phyloP scores from a whole-genome alignment of 768 basidiomycete species.

The Rhizopogon salebrosus region DNA sequence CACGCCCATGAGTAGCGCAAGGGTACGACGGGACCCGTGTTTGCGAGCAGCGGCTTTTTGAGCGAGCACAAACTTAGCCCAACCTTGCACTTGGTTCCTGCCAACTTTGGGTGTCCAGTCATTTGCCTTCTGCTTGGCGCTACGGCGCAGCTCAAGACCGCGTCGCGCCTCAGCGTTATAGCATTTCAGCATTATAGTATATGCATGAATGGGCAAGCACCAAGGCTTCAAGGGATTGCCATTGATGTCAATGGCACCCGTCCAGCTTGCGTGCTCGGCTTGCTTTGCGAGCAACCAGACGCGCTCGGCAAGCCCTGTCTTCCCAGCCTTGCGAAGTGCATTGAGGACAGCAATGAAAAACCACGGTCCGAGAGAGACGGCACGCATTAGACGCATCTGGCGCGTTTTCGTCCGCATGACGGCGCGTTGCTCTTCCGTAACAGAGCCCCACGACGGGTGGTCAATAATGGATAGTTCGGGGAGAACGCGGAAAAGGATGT shows the following conservation, averaged over 20 bases:
- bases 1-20: slow-evolving; percentile 25
- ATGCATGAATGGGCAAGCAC: slow-evolving; percentile 61
- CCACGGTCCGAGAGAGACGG: slow-evolving; percentile 50
- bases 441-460: slow-evolving; percentile 33
- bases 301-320: slow-evolving; percentile 50
- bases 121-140: slow-evolving; percentile 7
- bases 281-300: slow-evolving; percentile 59
- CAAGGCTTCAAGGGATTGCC: slow-evolving; percentile 40
- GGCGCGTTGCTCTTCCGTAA: slow-evolving; percentile 19
- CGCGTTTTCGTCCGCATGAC: slow-evolving; percentile 19
- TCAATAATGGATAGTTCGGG: slow-evolving; percentile 43
- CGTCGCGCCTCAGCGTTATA: slow-evolving; percentile 45
- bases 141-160: slow-evolving; percentile 11
- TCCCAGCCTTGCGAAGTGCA: slow-evolving; percentile 52
- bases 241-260: slow-evolving; percentile 11
- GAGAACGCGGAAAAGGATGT: slow-evolving; percentile 48
- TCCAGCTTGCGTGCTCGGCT: slow-evolving; percentile 48
- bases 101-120: slow-evolving; percentile 15
- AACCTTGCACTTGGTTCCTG: slow-evolving; percentile 26
- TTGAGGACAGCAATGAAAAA: slow-evolving; percentile 57
- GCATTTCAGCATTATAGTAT: slow-evolving; percentile 65
- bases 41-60: slow-evolving; percentile 14
- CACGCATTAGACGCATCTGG: slow-evolving; percentile 33
- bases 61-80: slow-evolving; percentile 28
- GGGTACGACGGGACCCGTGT: slow-evolving; percentile 20